Conservation (phyloP, 2,329 filamentous ascomycete species). For the Bipolaris sorokiniana region DNA sequence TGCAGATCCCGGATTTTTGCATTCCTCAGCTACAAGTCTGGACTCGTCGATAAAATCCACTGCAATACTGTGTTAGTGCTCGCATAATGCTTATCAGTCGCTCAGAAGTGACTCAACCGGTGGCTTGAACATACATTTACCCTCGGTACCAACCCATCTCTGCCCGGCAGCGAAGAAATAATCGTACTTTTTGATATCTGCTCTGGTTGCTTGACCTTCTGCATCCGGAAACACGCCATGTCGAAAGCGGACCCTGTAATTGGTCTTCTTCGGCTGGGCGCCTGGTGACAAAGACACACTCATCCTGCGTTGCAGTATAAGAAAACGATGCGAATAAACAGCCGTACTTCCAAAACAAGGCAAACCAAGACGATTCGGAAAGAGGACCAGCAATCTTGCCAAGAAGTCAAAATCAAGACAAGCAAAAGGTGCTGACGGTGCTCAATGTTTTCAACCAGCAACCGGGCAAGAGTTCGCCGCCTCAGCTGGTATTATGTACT, state of each 20-base stretch:
- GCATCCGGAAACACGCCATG: conserved; percentile 27
- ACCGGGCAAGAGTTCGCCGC: not conserved
- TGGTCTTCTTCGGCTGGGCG: conserved; percentile 17
- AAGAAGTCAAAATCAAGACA: not conserved
- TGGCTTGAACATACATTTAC: conserved; percentile 19
- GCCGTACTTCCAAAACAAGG: not conserved
- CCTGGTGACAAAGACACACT: conserved; percentile 1
- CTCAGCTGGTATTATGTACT: conserved; percentile 10
- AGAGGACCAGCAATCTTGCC: not conserved
- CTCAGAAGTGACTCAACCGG: not conserved
- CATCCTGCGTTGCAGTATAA: not conserved
- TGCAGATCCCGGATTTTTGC: conserved; percentile 1
- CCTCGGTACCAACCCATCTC: conserved; percentile 22
- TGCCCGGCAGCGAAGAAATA: conserved; percentile 29
- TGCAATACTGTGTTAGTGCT: not conserved
- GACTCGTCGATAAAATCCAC: conserved; percentile 31
- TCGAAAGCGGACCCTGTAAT: conserved; percentile 29
- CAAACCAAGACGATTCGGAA: not conserved
- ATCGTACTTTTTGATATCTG: conserved; percentile 34
- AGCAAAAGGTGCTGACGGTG: conserved; percentile 2
- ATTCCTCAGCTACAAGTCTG: conserved; percentile 19
- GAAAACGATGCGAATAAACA: not conserved
- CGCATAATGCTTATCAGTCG: not conserved
- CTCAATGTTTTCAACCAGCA: not conserved
- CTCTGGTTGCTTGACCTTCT: conserved; percentile 23